Evolutionary conservation across 2,329 filamentous ascomycete species (phyloP), one percentile per base, ranked within the genome.

Genomic region (Pseudohalonectria lignicola): DNA sequence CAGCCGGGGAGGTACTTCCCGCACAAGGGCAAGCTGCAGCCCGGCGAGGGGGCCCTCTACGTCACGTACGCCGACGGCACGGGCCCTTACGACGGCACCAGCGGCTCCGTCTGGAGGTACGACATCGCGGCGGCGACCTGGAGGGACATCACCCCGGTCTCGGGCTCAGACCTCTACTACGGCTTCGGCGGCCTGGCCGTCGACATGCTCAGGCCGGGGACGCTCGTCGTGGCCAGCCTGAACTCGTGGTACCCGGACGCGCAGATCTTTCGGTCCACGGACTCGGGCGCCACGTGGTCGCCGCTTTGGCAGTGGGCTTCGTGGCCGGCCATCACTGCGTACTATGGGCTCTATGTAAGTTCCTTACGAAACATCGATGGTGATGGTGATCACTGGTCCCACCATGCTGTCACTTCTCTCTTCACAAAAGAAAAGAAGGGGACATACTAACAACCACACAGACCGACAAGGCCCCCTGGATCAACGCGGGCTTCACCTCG

Each of bases 221-320:
- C 72, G 0, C 49, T 77, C 13, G 64, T 78, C 33, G 71, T 75
- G 1, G 70, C 72, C 0, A 64, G 63, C 1, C 50, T 76, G 30
- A 78, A 77, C 53, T 68, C 63, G 13, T 77, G 73, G 73, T 76
- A 64, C 55, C 73, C 73, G 0, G 73, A 77, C 42, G 71, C 64
- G 1, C 65, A 72, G 39, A 56, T 76, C 26, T 77, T 67, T 55
- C 57, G 73, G 18, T 74, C 70, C 4, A 70, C 56, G 0, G 64
- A 77, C 50, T 72, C 69, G 0, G 74, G 66, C 16, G 56, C 62
- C 12, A 71, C 66, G 0, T 76, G 71, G 71, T 66, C 66, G 2
- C 56, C 51, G 0, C 60, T 75, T 18, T 76, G 71, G 71, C 59
- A 63, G 31, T 74, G 66, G 63, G 55, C 57, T 1, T 56, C 47